These are phyloP conservation scores for Carallia brachiata DNA, from an alignment of 345 rosid genomes.

Conservation along the genomic window DNA sequence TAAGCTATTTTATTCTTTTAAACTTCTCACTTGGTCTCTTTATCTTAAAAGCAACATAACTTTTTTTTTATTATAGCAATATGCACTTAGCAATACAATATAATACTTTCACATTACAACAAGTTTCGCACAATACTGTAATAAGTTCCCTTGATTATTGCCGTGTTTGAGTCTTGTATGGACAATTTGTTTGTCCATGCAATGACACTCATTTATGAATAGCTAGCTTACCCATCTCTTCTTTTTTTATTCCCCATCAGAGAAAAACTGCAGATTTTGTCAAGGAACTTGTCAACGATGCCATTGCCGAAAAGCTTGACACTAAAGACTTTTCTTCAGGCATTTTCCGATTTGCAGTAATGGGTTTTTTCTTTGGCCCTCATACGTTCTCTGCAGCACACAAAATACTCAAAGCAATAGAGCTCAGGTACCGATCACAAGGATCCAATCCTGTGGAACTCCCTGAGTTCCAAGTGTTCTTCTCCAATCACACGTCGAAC, in stretches of 20 bases:
- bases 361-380: constrained; percentile 20
- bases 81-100: too few relatives aligned
- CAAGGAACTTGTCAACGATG: constrained; percentile 2
- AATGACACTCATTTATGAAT: too few relatives aligned
- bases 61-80: too few relatives aligned
- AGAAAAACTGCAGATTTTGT: neutral
- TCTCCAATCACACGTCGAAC: constrained; percentile 17
- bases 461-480: constrained; percentile 21
- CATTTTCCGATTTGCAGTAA: constrained; percentile 3
- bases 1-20: too few relatives aligned
- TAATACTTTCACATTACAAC: too few relatives aligned
- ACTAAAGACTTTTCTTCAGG: neutral
- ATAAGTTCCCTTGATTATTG: too few relatives aligned
- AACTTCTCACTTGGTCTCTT: too few relatives aligned
- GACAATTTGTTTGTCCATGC: too few relatives aligned
- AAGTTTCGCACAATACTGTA: too few relatives aligned
- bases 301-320: constrained; percentile 16
- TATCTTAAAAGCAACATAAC: too few relatives aligned
- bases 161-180: too few relatives aligned
- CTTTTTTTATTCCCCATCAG: neutral
- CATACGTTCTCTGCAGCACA: constrained; percentile 15
- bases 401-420: constrained; percentile 16
- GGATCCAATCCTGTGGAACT: too few relatives aligned
- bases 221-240: neutral
- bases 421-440: constrained; percentile 7